A percentile compares a stretch with the other conserved stretches of the same genome.
These are phyloP conservation scores for Plicaturopsis crispa DNA, from an alignment of 768 basidiomycete species.

Conservation along the genomic window DNA sequence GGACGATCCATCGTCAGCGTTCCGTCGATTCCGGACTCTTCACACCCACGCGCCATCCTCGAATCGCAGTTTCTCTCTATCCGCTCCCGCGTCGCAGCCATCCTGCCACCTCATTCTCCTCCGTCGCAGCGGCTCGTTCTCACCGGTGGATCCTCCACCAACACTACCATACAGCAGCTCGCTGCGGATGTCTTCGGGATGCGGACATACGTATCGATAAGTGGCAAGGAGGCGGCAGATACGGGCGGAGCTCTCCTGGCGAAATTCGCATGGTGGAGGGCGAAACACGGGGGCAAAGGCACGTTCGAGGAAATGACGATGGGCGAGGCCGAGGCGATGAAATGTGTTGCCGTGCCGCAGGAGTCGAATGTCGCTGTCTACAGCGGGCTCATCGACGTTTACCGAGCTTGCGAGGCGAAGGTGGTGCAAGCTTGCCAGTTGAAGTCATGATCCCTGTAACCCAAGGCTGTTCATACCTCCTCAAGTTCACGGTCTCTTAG, in stretches of 20 bases:
- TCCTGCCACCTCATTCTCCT: slow-evolving; percentile 49
- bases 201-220: slow-evolving; percentile 57
- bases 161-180: slow-evolving; percentile 63
- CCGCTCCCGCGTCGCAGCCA: slow-evolving; percentile 58
- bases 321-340: slow-evolving; percentile 40
- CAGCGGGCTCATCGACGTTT: slow-evolving; percentile 41
- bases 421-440: slow-evolving; percentile 33
- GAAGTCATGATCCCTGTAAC: no score
- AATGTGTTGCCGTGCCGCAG: slow-evolving; percentile 54
- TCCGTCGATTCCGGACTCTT: slow-evolving; percentile 29
- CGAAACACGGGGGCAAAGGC: slow-evolving; percentile 29
- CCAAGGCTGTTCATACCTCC: no score
- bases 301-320: slow-evolving; percentile 60
- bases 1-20: slow-evolving; percentile 16
- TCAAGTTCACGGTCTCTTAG: no score
- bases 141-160: slow-evolving; percentile 74
- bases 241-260: slow-evolving; percentile 69
- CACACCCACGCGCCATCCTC: slow-evolving; percentile 70
- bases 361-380: slow-evolving; percentile 40
- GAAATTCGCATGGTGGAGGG: slow-evolving; percentile 63
- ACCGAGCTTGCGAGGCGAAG: slow-evolving; percentile 49
- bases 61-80: slow-evolving; percentile 85
- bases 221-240: slow-evolving; percentile 55
- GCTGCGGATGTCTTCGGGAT: slow-evolving; percentile 76
- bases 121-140: slow-evolving; percentile 57